Evolutionary conservation across 176 grass and related monocot genomes (phyloP).

Genomic region (Oryza rufipogon): DNA sequence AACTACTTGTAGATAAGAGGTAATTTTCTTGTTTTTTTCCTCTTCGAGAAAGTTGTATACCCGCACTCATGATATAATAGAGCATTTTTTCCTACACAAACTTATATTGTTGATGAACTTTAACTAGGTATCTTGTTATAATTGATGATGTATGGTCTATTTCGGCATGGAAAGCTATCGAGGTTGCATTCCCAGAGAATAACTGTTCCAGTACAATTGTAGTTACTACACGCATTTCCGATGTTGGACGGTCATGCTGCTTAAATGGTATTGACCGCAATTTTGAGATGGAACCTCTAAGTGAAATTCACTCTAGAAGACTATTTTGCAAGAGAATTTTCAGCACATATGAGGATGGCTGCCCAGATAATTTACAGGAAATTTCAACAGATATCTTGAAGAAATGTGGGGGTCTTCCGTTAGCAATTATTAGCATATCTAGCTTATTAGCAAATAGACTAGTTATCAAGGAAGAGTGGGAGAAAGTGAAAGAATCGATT

Average conservation of each 20-base stretch:
- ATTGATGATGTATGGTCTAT: constrained; percentile 22
- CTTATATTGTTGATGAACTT: background rate
- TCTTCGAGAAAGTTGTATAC: background rate
- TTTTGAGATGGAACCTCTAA: background rate
- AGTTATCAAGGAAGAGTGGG: constrained; percentile 4
- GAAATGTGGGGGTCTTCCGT: background rate
- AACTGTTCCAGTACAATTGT: background rate
- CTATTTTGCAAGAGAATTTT: constrained; percentile 8
- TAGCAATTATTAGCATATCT: constrained; percentile 1
- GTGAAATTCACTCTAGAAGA: background rate
- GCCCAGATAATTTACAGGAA: background rate
- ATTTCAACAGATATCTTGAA: background rate
- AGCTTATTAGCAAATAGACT: background rate
- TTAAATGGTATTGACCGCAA: background rate
- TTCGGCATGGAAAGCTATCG: background rate
- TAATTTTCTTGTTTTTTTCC: background rate
- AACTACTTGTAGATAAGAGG: background rate
- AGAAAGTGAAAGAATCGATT: constrained; percentile 21
- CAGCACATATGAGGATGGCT: background rate
- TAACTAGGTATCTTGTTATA: constrained; percentile 3
- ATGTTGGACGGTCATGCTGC: background rate
- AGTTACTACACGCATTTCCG: background rate
- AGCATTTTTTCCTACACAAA: too few relatives aligned
- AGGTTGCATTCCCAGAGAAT: background rate
- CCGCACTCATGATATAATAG: too few relatives aligned